phyloP scores from a whole-genome alignment of 352 stramenopile species.

The Phytophthora cryptogea region DNA sequence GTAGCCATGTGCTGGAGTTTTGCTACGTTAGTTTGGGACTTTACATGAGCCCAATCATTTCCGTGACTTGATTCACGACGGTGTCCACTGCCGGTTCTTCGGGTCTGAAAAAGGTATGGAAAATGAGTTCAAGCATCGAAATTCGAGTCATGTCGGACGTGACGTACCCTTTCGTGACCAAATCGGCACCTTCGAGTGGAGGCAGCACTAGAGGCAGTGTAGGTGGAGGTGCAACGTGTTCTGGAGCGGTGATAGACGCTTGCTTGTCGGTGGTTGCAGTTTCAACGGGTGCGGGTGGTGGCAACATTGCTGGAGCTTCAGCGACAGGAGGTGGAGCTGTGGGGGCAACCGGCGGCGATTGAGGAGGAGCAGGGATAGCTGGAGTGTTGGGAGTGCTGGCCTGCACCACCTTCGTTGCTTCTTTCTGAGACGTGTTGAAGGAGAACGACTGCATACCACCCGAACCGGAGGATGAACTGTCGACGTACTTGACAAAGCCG shows the following conservation, averaged over 20 bases:
- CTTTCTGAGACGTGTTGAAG: slow-evolving; percentile 64
- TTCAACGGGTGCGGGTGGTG: slow-evolving; percentile 29
- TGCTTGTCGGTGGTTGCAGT: slow-evolving; percentile 32
- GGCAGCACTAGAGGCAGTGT: slow-evolving; percentile 17
- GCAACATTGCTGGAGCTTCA: slow-evolving; percentile 3
- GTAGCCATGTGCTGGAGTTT: slow-evolving; percentile 13
- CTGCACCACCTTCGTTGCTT: slow-evolving; percentile 32
- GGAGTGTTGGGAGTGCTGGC: neutral
- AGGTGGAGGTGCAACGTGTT: slow-evolving; percentile 30
- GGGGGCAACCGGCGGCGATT: slow-evolving; percentile 19
- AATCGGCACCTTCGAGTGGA: slow-evolving; percentile 18
- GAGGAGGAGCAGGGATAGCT: neutral
- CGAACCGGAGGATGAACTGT: slow-evolving; percentile 33
- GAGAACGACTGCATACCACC: slow-evolving; percentile 65
- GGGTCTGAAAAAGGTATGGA: slow-evolving; percentile 4
- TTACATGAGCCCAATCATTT: slow-evolving; percentile 44
- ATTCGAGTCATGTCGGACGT: slow-evolving; percentile 19
- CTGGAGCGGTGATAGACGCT: slow-evolving; percentile 30
- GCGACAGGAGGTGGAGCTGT: slow-evolving; percentile 3
- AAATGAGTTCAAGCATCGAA: slow-evolving; percentile 15
- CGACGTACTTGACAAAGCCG: slow-evolving; percentile 58
- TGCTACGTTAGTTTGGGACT: neutral
- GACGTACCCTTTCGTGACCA: slow-evolving; percentile 35
- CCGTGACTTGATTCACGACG: slow-evolving; percentile 32
- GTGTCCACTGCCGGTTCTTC: slow-evolving; percentile 21